A percentile compares a stretch with the other conserved stretches of the same genome.
phyloP scores from a whole-genome alignment of 208 protist species.

The Leishmania amazonensis region DNA sequence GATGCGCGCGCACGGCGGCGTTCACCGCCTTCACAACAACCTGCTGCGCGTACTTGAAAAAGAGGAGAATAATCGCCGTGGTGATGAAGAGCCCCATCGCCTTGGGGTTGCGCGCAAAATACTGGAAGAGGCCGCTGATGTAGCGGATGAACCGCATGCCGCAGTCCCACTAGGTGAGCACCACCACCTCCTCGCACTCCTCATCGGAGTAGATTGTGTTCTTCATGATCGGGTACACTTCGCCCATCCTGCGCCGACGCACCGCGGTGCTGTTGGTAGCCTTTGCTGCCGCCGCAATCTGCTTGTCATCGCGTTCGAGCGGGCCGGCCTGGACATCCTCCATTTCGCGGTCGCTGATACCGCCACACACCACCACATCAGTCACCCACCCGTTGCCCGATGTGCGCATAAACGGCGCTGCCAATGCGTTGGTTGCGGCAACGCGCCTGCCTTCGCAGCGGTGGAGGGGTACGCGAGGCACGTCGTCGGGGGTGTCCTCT shows the following conservation, averaged over 20 bases:
- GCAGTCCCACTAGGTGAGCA: slow-evolving; percentile 38
- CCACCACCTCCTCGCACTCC: slow-evolving; percentile 45
- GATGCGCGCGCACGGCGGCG: slow-evolving; percentile 44
- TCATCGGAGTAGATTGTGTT: slow-evolving; percentile 64
- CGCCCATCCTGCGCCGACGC: slow-evolving; percentile 39
- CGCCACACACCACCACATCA: slow-evolving; percentile 35
- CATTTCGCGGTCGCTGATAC: neutral
- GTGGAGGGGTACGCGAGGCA: neutral
- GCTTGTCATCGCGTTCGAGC: slow-evolving; percentile 7
- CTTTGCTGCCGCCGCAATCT: neutral
- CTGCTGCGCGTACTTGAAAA: slow-evolving; percentile 67
- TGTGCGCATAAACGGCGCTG: neutral
- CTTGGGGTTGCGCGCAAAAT: slow-evolving; percentile 57
- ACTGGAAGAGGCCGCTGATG: slow-evolving; percentile 51
- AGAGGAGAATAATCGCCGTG: slow-evolving; percentile 50
- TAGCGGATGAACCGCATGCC: slow-evolving; percentile 55
- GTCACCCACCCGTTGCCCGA: slow-evolving; percentile 20
- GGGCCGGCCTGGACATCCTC: neutral
- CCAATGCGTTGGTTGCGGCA: neutral
- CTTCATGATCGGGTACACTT: slow-evolving; percentile 67
- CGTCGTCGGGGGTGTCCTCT: neutral
- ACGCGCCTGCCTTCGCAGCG: neutral
- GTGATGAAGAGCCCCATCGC: slow-evolving; percentile 53
- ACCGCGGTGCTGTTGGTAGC: slow-evolving; percentile 2
- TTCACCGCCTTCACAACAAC: slow-evolving; percentile 48